A percentile compares a stretch with the other conserved stretches of the same genome.
Conservation (phyloP, 495 filamentous ascomycete species). For the Xylaria sp. region DNA sequence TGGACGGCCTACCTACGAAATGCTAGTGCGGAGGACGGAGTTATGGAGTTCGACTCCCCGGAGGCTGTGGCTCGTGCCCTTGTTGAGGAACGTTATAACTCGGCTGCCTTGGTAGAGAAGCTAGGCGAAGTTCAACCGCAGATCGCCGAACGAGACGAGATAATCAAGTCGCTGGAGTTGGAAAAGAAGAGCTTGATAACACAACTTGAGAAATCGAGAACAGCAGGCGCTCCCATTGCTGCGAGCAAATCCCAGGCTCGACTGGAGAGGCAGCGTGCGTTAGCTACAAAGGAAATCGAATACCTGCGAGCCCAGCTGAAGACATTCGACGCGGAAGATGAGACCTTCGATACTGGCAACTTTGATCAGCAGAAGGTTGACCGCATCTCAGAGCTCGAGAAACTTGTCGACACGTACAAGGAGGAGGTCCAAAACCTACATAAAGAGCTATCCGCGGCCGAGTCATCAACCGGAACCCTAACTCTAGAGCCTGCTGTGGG, state of each 20-base stretch:
- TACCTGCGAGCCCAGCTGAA: constrained; percentile 92
- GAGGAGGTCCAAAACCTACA: constrained; percentile 78
- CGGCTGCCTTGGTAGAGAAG: constrained; percentile 75
- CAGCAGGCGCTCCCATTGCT: constrained; percentile 54
- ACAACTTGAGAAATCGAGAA: constrained; percentile 75
- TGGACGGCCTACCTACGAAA: constrained; percentile 88
- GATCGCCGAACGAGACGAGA: constrained; percentile 77
- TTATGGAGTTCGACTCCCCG: constrained; percentile 82
- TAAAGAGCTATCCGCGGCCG: constrained; percentile 71
- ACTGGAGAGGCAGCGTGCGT: constrained; percentile 78
- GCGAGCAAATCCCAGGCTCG: constrained; percentile 70
- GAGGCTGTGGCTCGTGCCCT: constrained; percentile 87
- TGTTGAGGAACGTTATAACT: constrained; percentile 80
- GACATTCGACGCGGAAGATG: constrained; percentile 87
- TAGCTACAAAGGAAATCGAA: constrained; percentile 91
- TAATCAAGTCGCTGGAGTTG: constrained; percentile 73
- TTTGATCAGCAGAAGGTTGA: constrained; percentile 78
- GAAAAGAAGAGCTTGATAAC: constrained; percentile 65
- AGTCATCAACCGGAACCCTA: constrained; percentile 46
- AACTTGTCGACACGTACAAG: constrained; percentile 86
- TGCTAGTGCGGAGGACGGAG: constrained; percentile 58
- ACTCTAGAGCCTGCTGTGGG: constrained; percentile 47
- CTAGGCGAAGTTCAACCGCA: constrained; percentile 82
- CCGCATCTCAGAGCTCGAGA: constrained; percentile 82
- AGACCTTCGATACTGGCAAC: constrained; percentile 77